These are phyloP conservation scores for Sporothrix dimorphospora DNA, from an alignment of 2,329 filamentous ascomycete species.

Conservation along the genomic window DNA sequence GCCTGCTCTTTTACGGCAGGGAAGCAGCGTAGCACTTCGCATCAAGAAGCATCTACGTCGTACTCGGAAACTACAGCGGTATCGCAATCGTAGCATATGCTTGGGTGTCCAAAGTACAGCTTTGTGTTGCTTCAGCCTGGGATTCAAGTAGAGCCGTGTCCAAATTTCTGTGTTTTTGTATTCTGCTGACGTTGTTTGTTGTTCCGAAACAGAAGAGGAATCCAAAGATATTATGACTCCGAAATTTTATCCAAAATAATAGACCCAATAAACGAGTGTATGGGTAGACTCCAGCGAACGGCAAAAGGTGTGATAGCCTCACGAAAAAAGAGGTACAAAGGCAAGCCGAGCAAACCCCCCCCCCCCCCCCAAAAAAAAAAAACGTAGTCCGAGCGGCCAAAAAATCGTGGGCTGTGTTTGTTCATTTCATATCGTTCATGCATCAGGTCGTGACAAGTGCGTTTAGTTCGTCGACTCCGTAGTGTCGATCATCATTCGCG, in stretches of 20 bases:
- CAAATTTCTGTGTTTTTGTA: not conserved
- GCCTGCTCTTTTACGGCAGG: not conserved
- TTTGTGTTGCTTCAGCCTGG: not conserved
- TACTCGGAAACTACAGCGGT: not conserved
- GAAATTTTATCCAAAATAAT: not conserved
- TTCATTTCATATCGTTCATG: not conserved
- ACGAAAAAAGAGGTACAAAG: not conserved
- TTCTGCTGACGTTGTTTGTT: not conserved
- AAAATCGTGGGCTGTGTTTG: not conserved
- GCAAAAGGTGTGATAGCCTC: not conserved
- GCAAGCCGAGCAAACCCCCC: not conserved
- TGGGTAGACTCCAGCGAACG: not conserved
- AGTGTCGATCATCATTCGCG: not conserved
- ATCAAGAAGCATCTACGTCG: not conserved
- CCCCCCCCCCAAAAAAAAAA: too few relatives aligned
- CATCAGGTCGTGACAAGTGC: not conserved
- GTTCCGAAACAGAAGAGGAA: not conserved
- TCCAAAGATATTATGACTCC: not conserved
- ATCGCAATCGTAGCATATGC: not conserved
- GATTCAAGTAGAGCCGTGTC: not conserved
- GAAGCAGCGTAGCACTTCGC: too few relatives aligned
- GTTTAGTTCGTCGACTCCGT: not conserved
- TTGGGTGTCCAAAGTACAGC: not conserved
- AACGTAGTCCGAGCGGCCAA: not conserved
- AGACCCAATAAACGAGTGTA: slow-evolving; percentile 2